Percentiles rank a stretch among this genome's conserved stretches.
phyloP scores from a whole-genome alignment of 225 moss, liverwort and hornwort species.

The Rhytidiadelphus loreus region DNA sequence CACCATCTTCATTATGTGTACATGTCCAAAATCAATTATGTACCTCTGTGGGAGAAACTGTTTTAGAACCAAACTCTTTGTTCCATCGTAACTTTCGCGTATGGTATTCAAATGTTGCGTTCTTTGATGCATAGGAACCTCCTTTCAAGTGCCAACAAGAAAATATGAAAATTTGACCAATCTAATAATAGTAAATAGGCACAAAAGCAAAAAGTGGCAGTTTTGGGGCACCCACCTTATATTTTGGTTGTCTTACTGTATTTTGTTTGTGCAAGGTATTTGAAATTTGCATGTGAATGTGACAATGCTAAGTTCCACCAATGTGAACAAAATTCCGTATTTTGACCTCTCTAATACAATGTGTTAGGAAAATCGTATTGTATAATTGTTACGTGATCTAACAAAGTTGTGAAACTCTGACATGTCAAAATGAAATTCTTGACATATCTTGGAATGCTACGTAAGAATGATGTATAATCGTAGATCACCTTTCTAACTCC shows the following conservation, averaged over 20 bases:
- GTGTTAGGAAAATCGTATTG: accelerated
- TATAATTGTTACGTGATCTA: neutral
- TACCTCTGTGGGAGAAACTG: neutral
- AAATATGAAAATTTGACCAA: neutral
- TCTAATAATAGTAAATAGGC: too few species aligned
- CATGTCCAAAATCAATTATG: neutral
- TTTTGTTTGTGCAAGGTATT: neutral
- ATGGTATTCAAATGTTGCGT: neutral
- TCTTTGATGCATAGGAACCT: neutral
- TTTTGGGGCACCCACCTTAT: neutral
- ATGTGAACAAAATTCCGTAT: neutral
- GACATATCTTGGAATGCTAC: neutral
- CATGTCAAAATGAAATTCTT: neutral
- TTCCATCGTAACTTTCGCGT: neutral
- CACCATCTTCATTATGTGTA: too few species aligned
- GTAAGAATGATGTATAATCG: neutral
- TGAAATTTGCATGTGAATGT: neutral
- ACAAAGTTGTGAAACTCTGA: neutral
- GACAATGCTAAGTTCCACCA: neutral
- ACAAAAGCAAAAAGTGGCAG: too few species aligned
- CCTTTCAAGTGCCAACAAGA: neutral
- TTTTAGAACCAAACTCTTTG: neutral
- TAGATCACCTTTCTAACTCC: neutral
- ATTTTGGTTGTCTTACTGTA: neutral
- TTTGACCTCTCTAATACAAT: neutral